Evolutionary conservation across 1,284 basidiomycete species (phyloP).

Genomic region (Sanghuangporus sanghuang): DNA sequence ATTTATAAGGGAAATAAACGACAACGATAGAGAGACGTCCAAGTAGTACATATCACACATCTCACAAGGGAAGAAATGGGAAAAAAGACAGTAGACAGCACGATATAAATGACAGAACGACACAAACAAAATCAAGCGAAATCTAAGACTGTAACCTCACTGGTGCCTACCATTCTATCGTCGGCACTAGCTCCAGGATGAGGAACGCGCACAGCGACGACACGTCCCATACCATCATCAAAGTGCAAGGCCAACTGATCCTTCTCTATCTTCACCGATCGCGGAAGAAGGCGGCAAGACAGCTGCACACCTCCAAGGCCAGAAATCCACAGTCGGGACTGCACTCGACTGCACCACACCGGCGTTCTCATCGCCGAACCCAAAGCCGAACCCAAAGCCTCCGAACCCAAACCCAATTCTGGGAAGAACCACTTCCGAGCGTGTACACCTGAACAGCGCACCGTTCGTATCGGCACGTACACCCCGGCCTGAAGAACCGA

Average conservation of each 20-base stretch:
- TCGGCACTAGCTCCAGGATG: background rate
- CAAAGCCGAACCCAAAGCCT: background rate
- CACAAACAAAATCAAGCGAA: constrained; percentile 3
- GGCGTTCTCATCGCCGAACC: background rate
- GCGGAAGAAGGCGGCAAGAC: background rate
- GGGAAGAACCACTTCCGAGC: constrained; percentile 7
- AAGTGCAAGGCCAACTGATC: background rate
- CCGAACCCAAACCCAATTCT: background rate
- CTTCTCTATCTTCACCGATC: background rate
- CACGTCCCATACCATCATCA: constrained; percentile 15
- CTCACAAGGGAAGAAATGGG: background rate
- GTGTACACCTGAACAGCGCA: constrained; percentile 8
- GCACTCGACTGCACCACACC: background rate
- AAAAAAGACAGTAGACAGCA: background rate
- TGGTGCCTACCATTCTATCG: background rate
- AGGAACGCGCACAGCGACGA: background rate
- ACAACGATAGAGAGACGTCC: too few relatives aligned
- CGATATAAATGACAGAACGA: background rate
- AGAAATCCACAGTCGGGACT: constrained; percentile 13
- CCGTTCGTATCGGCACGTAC: constrained; percentile 10
- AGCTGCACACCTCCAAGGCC: constrained; percentile 6
- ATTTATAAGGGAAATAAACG: too few relatives aligned
- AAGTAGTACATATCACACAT: too few relatives aligned
- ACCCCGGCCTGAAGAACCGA: constrained; percentile 12
- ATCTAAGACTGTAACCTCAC: constrained; percentile 9